These are phyloP conservation scores for Fonsecaea monophora DNA, from an alignment of 2,329 filamentous ascomycete genomes.

Conservation along the genomic window DNA sequence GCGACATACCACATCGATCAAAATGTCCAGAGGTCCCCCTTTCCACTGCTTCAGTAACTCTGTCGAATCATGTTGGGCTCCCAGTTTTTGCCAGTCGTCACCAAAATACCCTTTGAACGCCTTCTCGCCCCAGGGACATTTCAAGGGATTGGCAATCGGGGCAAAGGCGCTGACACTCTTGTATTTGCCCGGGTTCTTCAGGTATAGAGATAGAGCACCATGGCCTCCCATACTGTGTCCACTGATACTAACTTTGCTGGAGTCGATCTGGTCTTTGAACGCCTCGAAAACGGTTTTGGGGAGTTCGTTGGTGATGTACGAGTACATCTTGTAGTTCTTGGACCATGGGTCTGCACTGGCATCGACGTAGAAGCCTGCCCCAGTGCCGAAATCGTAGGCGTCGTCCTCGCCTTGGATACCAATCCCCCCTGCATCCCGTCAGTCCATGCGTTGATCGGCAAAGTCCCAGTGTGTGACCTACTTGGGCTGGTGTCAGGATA, in stretches of 20 bases:
- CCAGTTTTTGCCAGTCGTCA: conserved; percentile 70
- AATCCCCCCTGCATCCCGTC: conserved; percentile 66
- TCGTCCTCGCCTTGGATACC: conserved; percentile 85
- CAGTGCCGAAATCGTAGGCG: conserved; percentile 86
- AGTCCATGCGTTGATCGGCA: not conserved
- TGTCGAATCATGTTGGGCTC: conserved; percentile 90
- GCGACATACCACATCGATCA: conserved; percentile 83
- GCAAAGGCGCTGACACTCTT: conserved; percentile 88
- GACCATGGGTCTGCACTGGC: conserved; percentile 77
- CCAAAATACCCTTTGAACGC: conserved; percentile 92
- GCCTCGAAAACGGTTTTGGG: conserved; percentile 74
- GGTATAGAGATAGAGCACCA: conserved; percentile 87
- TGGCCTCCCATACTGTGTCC: conserved; percentile 98
- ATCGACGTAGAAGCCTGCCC: conserved; percentile 94
- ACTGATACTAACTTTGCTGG: conserved; percentile 75
- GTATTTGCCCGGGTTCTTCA: conserved; percentile 90
- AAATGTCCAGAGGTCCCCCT: conserved; percentile 70
- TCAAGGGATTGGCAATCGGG: conserved; percentile 83
- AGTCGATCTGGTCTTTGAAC: conserved; percentile 73
- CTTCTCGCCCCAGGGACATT: conserved; percentile 94
- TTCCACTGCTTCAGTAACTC: conserved; percentile 82
- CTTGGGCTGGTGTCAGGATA: conserved; percentile 95
- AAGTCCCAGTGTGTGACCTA: conserved; percentile 48
- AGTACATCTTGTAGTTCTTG: conserved; percentile 90
- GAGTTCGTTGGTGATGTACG: conserved; percentile 89